Evolutionary conservation across 257 asterid species (phyloP), one percentile per base, ranked within the genome.

Genomic region (Datura wrightii): DNA sequence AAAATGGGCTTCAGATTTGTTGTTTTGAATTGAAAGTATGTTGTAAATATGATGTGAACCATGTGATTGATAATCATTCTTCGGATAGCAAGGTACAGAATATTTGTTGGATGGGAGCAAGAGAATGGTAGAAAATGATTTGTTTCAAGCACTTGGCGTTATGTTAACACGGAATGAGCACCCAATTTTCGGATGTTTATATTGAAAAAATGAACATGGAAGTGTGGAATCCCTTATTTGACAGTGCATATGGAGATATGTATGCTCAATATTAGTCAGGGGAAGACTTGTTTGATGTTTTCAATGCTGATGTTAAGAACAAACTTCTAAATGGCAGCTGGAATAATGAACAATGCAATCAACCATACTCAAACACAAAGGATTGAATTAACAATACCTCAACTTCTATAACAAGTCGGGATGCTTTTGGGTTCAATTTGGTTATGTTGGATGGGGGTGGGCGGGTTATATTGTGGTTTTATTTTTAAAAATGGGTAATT

Each of bases 261-360:
- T 71, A 58, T 80, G 48, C 71, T 42, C 90, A 85, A 66, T 84
- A 86, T 55, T 86, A 71, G 39, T 83, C 92, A 1, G 94, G 98
- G 34, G 95, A 94, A 54, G 99, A 95, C 86, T 85, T 95, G 89
- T 93, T 92, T 42, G 98, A 95, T 84, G 85, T 94, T 85, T 86
- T 93, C 89, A 97, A 98, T 55, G 92, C 91, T 55, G 98, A 94
- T 85, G 93, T 92, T 74, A 94, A 90, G 88, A 89, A 89, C 80
- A 94, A 90, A 72, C 76, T 95, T 65, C 86, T 94, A 59, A 90
- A 86, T 70, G 87, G 89, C 84, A 66, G 89, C 85, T 88, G 91
- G 94, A 86, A 86, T 63, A 88, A 85, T 83, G 34, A 76, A 36
- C 83, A 79, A 83, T 79, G 71, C 83, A 84, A 87, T 44, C 88